A percentile compares a stretch with the other conserved stretches of the same genome.
Evolutionary conservation across 1,284 basidiomycete species (phyloP).

Genomic region (Golubevia pallescens): DNA sequence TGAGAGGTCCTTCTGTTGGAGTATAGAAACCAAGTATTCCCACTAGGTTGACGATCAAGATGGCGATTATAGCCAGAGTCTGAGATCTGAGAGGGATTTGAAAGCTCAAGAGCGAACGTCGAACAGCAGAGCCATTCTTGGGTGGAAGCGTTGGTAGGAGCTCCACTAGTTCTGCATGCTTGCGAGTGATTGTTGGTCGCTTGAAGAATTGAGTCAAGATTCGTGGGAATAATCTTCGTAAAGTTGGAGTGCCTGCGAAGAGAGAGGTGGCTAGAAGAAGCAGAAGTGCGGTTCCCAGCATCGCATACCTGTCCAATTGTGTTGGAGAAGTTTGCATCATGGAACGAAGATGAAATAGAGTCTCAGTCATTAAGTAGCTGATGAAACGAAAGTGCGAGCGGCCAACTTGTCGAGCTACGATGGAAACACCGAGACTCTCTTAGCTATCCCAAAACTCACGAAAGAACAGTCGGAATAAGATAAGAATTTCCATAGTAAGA

Average conservation of each 20-base stretch:
- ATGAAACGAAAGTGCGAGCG: too few species aligned
- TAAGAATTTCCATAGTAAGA: background rate
- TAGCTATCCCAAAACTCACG: too few species aligned
- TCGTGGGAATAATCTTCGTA: background rate
- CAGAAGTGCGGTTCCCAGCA: background rate
- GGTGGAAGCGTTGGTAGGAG: background rate
- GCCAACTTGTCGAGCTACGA: too few species aligned
- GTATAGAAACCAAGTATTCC: slow-evolving; percentile 28
- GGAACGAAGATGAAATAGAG: too few species aligned
- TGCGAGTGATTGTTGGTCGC: background rate
- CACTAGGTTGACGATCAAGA: slow-evolving; percentile 30
- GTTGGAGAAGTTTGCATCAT: background rate
- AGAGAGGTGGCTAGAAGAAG: background rate
- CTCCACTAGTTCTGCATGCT: background rate
- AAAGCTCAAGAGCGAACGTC: slow-evolving; percentile 7
- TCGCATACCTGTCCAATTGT: background rate
- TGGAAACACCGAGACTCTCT: background rate
- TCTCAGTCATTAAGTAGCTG: too few species aligned
- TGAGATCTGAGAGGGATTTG: slow-evolving; percentile 34
- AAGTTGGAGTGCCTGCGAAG: background rate
- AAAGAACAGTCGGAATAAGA: background rate
- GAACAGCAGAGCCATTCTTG: background rate
- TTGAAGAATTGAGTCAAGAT: background rate
- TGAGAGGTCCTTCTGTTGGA: slow-evolving; percentile 1
- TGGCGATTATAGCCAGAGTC: slow-evolving; percentile 16